Evolutionary conservation across 1,284 basidiomycete species (phyloP), one percentile per base, ranked within the genome.

Genomic region (Ceratobasidium sp.): DNA sequence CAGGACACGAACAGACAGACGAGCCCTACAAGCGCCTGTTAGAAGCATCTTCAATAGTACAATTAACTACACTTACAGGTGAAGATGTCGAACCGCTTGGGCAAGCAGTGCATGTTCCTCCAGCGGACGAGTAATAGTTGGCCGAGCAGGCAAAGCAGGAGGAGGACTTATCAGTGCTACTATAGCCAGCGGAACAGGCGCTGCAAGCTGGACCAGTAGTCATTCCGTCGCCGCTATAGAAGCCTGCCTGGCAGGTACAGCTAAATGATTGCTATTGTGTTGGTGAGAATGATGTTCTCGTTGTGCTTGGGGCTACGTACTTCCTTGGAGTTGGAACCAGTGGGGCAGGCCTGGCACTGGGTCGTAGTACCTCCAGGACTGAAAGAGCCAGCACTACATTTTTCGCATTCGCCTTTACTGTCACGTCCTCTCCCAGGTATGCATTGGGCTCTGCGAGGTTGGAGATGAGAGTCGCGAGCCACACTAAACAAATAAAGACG

Each of bases 111-210:
- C 67, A 70, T 11, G 21, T 11, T 21, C 67, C 67, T 0, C 46
- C 67, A 32, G 43, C 28, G 16, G 5, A 32, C 13, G 67, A 57
- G 21, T 58, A 70, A 0, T 43, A 58, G 28, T 59, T 59, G 2
- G 55, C 52, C 13, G 43, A n/a, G 44, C 67, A 70, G n/a, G 41
- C 11, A 1, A 43, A 46, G 21, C 66, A 70, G 3, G 14, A 1
- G 16, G n/a, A 30, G 38, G 54, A 41, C 2, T 43, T 30, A 23
- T 9, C 6, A 16, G 23, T 14, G 18, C 54, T 57, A 23, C 21
- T 32, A 21, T 58, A 41, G 11, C 66, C 66, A 38, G 66, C 38
- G 4, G 66, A 9, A n/a, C 66, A 70, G 16, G 54, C 54, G 38
- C 18, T 49, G 52, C 66, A 70, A 30, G 46, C 16, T 16, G 14